These are phyloP conservation scores for Triticum aestivum DNA, from an alignment of 176 grass and related monocot genomes.

Conservation along the genomic window DNA sequence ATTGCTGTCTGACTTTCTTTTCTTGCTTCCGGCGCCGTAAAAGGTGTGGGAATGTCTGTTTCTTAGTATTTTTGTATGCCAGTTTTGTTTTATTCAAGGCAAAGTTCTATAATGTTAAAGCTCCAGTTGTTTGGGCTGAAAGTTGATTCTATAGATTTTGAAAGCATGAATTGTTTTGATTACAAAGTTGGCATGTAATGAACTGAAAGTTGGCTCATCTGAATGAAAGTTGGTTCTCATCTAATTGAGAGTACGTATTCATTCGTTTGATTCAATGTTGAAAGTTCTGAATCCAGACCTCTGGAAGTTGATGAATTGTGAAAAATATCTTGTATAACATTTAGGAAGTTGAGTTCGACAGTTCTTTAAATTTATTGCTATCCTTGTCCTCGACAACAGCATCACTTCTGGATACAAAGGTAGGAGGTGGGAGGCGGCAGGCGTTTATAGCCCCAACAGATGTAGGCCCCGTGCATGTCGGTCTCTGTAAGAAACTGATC, in stretches of 20 bases:
- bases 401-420: neutral
- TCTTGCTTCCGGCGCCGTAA: neutral
- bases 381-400: neutral
- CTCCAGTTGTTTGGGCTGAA: neutral
- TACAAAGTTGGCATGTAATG: slow-evolving; percentile 3
- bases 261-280: neutral
- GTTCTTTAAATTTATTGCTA: neutral
- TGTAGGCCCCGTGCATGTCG: neutral
- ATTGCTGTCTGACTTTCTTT: neutral
- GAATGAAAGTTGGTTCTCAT: neutral
- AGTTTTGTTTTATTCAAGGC: neutral
- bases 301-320: neutral
- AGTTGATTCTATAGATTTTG: neutral
- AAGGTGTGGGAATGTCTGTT: neutral
- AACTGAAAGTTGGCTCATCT: neutral
- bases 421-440: neutral
- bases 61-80: neutral
- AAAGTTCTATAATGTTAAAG: neutral
- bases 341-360: neutral
- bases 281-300: neutral
- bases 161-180: neutral
- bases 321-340: neutral
- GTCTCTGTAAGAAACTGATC: neutral
- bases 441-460: neutral
- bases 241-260: neutral